phyloP scores from a whole-genome alignment of 2,329 filamentous ascomycete species.

The Leptosphaerulina australis region DNA sequence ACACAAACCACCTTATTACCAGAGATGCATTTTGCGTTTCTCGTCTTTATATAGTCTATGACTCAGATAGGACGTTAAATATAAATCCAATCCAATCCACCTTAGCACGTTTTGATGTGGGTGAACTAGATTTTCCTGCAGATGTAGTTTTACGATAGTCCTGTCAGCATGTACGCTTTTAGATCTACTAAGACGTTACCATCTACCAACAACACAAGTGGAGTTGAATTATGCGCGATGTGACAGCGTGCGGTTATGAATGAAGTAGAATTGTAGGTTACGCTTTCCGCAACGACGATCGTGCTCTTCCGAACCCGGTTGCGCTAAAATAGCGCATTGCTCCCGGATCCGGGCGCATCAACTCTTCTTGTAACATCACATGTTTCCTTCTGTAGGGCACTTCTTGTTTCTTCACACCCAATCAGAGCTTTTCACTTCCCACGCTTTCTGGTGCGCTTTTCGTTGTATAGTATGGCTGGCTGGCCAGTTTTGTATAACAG shows the following conservation, averaged over 20 bases:
- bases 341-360: not conserved
- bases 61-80: too few species aligned
- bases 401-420: not conserved
- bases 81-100: too few species aligned
- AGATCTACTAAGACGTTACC: too few species aligned
- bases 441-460: not conserved
- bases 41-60: too few species aligned
- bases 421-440: not conserved
- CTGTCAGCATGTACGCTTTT: too few species aligned
- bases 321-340: not conserved
- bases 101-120: too few species aligned
- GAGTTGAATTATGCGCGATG: not conserved
- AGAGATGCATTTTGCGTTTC: too few species aligned
- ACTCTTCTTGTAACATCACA: not conserved
- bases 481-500: not conserved
- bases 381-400: not conserved
- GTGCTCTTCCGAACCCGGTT: not conserved
- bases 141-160: too few species aligned
- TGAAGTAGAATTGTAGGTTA: not conserved
- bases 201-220: too few species aligned
- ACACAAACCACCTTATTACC: too few species aligned
- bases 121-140: too few species aligned
- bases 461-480: not conserved
- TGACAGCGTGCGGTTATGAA: not conserved
- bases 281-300: not conserved